These are phyloP conservation scores for Botrytis fragariae DNA, from an alignment of 2,329 filamentous ascomycete genomes.

Conservation along the genomic window DNA sequence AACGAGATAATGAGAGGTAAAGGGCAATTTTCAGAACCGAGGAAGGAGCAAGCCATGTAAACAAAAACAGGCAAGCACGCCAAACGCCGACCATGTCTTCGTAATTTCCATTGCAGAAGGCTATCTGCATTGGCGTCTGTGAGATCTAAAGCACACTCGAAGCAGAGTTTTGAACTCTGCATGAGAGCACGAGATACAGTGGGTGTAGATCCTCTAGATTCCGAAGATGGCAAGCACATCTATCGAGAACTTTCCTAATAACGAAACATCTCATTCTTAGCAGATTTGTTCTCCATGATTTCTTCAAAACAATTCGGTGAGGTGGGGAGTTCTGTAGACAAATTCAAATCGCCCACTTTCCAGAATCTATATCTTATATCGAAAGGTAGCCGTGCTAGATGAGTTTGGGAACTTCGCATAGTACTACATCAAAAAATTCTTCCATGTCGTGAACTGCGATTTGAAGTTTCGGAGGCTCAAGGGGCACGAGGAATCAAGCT, in stretches of 20 bases:
- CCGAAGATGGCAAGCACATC: not conserved
- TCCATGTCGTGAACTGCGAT: not conserved
- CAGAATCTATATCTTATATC: not conserved
- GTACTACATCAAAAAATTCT: not conserved
- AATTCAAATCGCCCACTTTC: not conserved
- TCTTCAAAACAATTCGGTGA: not conserved
- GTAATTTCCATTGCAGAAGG: not conserved
- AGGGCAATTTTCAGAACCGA: not conserved
- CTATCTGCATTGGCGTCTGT: not conserved
- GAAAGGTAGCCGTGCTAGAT: not conserved
- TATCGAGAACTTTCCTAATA: not conserved
- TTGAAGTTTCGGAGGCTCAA: not conserved
- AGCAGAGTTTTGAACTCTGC: not conserved
- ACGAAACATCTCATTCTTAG: not conserved
- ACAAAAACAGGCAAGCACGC: not conserved
- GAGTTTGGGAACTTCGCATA: too few relatives aligned
- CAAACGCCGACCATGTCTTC: not conserved
- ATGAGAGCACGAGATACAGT: not conserved
- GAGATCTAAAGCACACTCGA: not conserved
- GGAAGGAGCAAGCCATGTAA: conserved; percentile 1
- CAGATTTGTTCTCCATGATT: not conserved
- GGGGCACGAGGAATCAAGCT: not conserved
- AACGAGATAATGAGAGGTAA: not conserved
- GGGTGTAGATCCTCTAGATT: not conserved
- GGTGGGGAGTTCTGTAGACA: not conserved